phyloP scores from a whole-genome alignment of 164 flowering plant species.

The Euptelea pleiosperma region DNA sequence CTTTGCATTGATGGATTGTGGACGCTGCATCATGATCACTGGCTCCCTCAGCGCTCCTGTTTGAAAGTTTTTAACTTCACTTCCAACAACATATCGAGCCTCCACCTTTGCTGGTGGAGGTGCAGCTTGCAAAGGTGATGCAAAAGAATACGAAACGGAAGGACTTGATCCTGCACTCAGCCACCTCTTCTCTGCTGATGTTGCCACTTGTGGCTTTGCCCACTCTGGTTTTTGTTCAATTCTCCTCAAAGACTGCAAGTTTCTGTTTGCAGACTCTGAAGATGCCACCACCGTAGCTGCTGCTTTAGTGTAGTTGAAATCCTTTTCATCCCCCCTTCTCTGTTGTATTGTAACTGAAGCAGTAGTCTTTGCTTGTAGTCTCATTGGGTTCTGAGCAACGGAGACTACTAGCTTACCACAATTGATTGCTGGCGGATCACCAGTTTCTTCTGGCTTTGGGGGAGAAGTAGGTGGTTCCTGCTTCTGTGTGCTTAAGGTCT shows the following conservation, averaged over 20 bases:
- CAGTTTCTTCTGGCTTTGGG: conserved; percentile 54
- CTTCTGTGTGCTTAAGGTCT: conserved; percentile 47
- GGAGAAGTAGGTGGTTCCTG: conserved; percentile 41
- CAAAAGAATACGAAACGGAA: conserved; percentile 36
- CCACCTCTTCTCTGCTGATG: conserved; percentile 51
- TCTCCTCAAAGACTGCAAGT: conserved; percentile 41
- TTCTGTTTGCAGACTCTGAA: conserved; percentile 35
- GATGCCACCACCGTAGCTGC: conserved; percentile 22
- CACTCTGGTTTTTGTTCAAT: conserved; percentile 37
- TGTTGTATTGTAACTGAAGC: conserved; percentile 38
- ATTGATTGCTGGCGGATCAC: conserved; percentile 34
- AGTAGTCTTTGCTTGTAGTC: conserved; percentile 33
- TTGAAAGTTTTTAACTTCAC: conserved; percentile 42
- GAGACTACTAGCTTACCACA: conserved; percentile 25
- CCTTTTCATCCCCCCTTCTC: conserved; percentile 64
- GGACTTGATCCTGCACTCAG: conserved; percentile 38
- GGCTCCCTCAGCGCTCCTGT: conserved; percentile 56
- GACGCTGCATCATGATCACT: conserved; percentile 73
- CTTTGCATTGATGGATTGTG: conserved; percentile 47
- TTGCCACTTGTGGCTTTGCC: conserved; percentile 30
- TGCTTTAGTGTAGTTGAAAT: conserved; percentile 58
- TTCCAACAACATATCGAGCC: conserved; percentile 32
- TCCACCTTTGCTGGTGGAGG: conserved; percentile 39
- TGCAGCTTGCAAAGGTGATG: conserved; percentile 44
- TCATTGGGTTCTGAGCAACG: conserved; percentile 23